Evolutionary conservation across 139 green algal genomes (phyloP), one percentile per base, ranked within the genome.

Genomic region (Mesotaenium endlicherianum): DNA sequence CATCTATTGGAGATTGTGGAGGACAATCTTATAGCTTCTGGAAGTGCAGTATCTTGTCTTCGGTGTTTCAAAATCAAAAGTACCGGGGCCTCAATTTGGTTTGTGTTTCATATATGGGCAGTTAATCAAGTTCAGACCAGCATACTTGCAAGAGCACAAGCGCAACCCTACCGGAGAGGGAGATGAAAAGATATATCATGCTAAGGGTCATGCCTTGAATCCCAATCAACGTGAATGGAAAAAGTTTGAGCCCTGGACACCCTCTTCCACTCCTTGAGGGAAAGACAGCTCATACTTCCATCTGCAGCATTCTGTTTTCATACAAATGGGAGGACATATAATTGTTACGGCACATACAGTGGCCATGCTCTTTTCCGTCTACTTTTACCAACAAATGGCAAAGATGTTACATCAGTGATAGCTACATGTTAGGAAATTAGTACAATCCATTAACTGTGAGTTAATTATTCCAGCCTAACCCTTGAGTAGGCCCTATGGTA

Each of bases 171-270:
- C 75, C 17, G 75, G 75, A 17, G 2, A 70, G 38, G 75, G 75
- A 3, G 47, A 80, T 31, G 59, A 75, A 14, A 50, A 71, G 11
- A 88, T 85, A 30, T 88, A 88, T 34, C 75, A 80, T n/a, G 36
- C 82, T 20, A 88, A 88, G 77, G 82, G 82, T 41, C 82, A 88
- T 59, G 81, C 75, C 1, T 26, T 87, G 17, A 83, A 85, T 53
- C 81, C 81, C 14, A 59, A n/a, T 49, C 72, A 83, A n/a, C 81
- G 81, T 3, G 57, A 70, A 53, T 87, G 81, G 81, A 11, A 20
- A 26, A 47, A 53, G 31, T 38, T 79, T 26, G 38, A 87, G 39
- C 36, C 72, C 40, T 87, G 81, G 81, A 41, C 49, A 42, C 80
- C 80, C 4, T 31, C 71, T 16, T 59, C 31, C 2, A 80, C 16